Conservation (phyloP, 2,329 filamentous ascomycete genomes). For the Neofusicoccum sp. region DNA sequence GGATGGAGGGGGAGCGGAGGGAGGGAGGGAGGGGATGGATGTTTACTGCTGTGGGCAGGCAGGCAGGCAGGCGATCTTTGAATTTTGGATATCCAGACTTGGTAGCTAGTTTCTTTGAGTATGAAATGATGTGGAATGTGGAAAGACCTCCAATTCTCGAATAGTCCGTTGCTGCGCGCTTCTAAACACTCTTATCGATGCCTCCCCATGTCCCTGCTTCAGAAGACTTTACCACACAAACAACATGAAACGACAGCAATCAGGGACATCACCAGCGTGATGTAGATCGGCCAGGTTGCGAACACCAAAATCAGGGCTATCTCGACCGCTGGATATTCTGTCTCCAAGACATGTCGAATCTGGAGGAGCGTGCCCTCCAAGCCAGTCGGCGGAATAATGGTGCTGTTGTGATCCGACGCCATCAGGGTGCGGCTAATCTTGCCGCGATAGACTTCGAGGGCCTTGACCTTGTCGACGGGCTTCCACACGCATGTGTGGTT, state of each 20-base stretch:
- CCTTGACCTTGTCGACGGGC: too few relatives aligned
- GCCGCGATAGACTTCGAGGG: too few relatives aligned
- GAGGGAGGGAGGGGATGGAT: neutral
- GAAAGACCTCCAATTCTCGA: too few relatives aligned
- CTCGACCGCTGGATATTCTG: neutral
- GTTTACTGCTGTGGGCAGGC: neutral
- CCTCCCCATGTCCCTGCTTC: neutral
- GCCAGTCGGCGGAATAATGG: too few relatives aligned
- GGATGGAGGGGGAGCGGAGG: neutral
- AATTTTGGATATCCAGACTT: neutral
- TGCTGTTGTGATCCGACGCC: too few relatives aligned
- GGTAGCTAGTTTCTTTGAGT: too few relatives aligned
- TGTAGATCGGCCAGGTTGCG: neutral
- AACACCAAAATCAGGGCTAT: neutral
- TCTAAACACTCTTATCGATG: neutral
- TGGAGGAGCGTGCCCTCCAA: neutral
- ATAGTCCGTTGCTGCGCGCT: too few relatives aligned
- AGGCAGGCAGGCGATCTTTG: neutral
- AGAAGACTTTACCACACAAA: neutral
- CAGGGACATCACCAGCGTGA: neutral
- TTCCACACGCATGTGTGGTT: too few relatives aligned
- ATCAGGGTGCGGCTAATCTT: too few relatives aligned
- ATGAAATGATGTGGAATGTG: too few relatives aligned
- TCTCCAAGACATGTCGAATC: neutral
- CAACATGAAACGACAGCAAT: neutral